Base-by-base conservation (phyloP, 2,329 filamentous ascomycete species). In the Microdochium trichocladiopsis region DNA sequence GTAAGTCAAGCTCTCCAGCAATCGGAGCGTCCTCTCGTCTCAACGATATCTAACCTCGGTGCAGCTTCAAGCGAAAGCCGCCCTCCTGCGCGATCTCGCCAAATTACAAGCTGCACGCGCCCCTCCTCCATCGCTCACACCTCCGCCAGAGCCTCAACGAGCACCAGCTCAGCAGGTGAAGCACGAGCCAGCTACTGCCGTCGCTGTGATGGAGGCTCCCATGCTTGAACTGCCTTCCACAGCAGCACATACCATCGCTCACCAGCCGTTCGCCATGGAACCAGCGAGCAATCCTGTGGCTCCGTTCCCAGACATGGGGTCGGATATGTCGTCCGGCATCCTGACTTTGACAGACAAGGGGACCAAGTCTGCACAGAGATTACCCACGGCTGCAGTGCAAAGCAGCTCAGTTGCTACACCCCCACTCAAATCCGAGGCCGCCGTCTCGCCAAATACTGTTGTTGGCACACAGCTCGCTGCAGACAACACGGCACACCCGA, bases 291-390 rank as follows among this genome's bases (percentile, higher is more conserved):
- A 72, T 58, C 69, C 75, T 14, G 70, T 78, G 50, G 80, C 80
- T 16, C 74, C 80, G 0, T 76, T 82, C 55, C 76, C 79, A 2
- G 76, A 82, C 56, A 82, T 82, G 77, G 77, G 76, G 25, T 71
- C 79, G 65, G 74, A 68, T 25, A 71, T 71, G 54, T 58, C 68
- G 45, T 51, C 54, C 5, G 63, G 66, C 50, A 60, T 66, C 25
- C 62, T 64, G 9, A 63, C 66, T 48, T 55, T 65, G 2, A 61
- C 63, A 8, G 51, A 53, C 18, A 50, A 50, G 18, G 63, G 61
- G n/a, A 58, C 61, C 47, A 65, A 65, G 24, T 57, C 58, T 14
- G 63, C 61, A 25, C 59, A 62, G 11, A 61, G 58, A 21, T 57
- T 64, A 4, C 55, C 64, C 5, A 33, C 58, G 22, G 55, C 57